Conservation (phyloP, 2,329 filamentous ascomycete species). For the Niveomyces coronatus region DNA sequence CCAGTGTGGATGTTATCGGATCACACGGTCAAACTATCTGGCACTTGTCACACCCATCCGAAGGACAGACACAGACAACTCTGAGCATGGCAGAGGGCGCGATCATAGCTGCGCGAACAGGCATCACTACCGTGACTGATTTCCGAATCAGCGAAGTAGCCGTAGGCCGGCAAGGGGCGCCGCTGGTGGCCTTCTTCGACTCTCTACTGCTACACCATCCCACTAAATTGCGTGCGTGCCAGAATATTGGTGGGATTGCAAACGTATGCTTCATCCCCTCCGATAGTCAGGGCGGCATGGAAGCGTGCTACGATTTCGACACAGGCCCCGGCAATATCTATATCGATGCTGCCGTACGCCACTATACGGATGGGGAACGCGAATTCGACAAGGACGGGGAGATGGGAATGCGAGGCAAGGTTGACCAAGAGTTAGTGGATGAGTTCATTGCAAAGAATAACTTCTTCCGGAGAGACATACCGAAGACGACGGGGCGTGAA, state of each 20-base stretch:
- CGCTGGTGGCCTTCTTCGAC: slow-evolving; percentile 47
- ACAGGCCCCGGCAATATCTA: slow-evolving; percentile 47
- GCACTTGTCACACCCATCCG: slow-evolving; percentile 40
- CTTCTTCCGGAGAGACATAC: slow-evolving; percentile 40
- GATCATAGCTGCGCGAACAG: slow-evolving; percentile 42
- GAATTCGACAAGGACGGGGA: slow-evolving; percentile 42
- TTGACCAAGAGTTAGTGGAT: slow-evolving; percentile 41
- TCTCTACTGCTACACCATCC: slow-evolving; percentile 44
- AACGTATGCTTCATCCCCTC: slow-evolving; percentile 51
- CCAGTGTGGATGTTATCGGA: slow-evolving; percentile 42
- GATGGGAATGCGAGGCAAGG: slow-evolving; percentile 37
- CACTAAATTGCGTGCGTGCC: slow-evolving; percentile 45
- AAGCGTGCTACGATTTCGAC: slow-evolving; percentile 35
- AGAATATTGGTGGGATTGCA: slow-evolving; percentile 52
- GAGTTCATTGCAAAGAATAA: slow-evolving; percentile 34
- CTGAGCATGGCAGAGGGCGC: slow-evolving; percentile 48
- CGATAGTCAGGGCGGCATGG: slow-evolving; percentile 24
- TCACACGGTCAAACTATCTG: slow-evolving; percentile 51
- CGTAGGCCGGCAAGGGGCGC: slow-evolving; percentile 41
- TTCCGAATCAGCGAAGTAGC: slow-evolving; percentile 45
- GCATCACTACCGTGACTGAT: slow-evolving; percentile 48
- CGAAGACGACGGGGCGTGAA: slow-evolving; percentile 49
- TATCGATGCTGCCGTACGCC: slow-evolving; percentile 45
- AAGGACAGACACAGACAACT: slow-evolving; percentile 35
- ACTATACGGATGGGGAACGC: slow-evolving; percentile 38